phyloP scores from a whole-genome alignment of 2,329 filamentous ascomycete genomes.

The Stagonosporopsis vannaccii region DNA sequence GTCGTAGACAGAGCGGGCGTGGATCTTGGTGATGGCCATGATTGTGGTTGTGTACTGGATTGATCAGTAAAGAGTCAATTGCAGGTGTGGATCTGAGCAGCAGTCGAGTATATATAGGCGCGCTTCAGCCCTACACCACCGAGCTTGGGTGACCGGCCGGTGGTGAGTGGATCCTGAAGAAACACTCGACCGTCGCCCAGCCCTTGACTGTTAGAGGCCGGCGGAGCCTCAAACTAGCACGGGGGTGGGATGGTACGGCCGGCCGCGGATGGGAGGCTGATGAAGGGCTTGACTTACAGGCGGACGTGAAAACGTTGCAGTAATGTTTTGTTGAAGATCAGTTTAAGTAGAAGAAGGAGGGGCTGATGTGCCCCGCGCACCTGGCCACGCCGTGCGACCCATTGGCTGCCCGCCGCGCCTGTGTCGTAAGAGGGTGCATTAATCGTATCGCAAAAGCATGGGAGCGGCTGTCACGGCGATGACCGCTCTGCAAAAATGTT shows the following conservation, averaged over 20 bases:
- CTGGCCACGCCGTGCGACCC: conserved; percentile 12
- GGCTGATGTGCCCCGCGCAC: conserved; percentile 36
- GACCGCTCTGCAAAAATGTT: conserved; percentile 17
- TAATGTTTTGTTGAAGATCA: conserved; percentile 34
- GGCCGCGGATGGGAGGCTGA: conserved; percentile 46
- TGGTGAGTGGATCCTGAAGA: conserved; percentile 29
- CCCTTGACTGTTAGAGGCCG: conserved; percentile 27
- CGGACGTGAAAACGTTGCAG: conserved; percentile 32
- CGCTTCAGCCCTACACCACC: conserved; percentile 24
- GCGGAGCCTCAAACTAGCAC: conserved; percentile 27
- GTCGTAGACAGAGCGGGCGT: conserved; percentile 87
- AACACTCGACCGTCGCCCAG: conserved; percentile 32
- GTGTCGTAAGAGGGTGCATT: conserved; percentile 34
- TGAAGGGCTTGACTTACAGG: conserved; percentile 45
- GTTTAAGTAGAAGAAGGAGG: conserved; percentile 27
- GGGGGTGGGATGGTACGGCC: conserved; percentile 36
- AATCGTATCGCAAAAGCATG: conserved; percentile 34
- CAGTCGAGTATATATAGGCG: conserved; percentile 34
- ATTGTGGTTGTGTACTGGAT: conserved; percentile 51
- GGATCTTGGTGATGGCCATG: conserved; percentile 74
- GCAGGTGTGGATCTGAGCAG: conserved; percentile 21
- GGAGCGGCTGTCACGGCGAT: conserved; percentile 20
- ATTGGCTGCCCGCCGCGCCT: conserved; percentile 30
- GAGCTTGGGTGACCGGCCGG: conserved; percentile 16
- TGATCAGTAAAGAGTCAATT: conserved; percentile 35